Evolutionary conservation across 768 basidiomycete genomes (phyloP).

Genomic region (Rhodotorula kratochvilovae): DNA sequence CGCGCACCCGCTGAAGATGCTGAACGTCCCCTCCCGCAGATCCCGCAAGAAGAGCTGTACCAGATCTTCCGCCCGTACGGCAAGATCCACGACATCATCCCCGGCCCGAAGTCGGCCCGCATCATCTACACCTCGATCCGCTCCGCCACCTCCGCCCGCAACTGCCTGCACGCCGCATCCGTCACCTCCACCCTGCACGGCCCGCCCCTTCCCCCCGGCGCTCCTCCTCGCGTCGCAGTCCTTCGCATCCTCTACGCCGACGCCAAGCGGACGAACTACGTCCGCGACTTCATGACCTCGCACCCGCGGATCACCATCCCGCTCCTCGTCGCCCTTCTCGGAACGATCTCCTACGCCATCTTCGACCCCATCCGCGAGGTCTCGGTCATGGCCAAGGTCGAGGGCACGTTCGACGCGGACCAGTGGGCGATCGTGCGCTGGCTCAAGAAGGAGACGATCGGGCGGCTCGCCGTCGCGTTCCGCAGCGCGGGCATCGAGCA

Average conservation of each 20-base stretch:
- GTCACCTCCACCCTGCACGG: conserved; percentile 7
- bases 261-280: conserved; percentile 55
- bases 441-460: conserved; percentile 62
- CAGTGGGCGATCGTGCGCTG: conserved; percentile 70
- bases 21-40: too few relatives aligned
- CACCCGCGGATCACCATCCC: conserved; percentile 84
- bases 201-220: neutral
- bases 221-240: conserved; percentile 10
- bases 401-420: conserved; percentile 75
- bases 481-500: neutral
- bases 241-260: conserved; percentile 41
- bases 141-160: conserved; percentile 75
- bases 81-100: conserved; percentile 62
- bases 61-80: conserved; percentile 72
- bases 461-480: conserved; percentile 48
- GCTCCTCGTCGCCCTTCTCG: conserved; percentile 77
- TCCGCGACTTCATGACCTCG: conserved; percentile 73
- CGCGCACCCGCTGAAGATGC: too few relatives aligned
- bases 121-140: conserved; percentile 62
- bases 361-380: conserved; percentile 86
- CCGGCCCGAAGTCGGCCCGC: conserved; percentile 59
- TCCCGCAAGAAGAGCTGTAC: conserved; percentile 55
- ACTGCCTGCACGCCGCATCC: conserved; percentile 65
- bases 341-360: conserved; percentile 84
- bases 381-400: conserved; percentile 74